Evolutionary conservation across 1,139 yeast genomes (phyloP), one percentile per base, ranked within the genome.

Genomic region (Debaryomyces coudertii): DNA sequence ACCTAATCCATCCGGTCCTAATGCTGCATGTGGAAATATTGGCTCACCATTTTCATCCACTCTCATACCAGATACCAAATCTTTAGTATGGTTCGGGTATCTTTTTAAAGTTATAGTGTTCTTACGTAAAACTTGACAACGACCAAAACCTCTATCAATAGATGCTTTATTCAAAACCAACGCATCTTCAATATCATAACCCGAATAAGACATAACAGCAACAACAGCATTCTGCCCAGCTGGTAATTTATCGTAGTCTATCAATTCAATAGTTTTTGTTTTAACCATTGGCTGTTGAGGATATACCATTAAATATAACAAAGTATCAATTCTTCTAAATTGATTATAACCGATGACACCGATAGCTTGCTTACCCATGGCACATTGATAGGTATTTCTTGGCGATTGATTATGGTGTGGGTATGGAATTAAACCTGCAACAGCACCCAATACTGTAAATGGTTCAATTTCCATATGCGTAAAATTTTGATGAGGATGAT

Each of bases 211-310:
- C 99, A 93, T 95, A 31, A 93, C 99, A 0, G 99, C 99, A 50
- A 93, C 99, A 1, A 96, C 89, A 7, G 99, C 99, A 65, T 93
- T 93, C 68, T 93, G 99, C 4, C 99, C 99, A 3, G 99, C 99
- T 4, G 99, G 99, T 40, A 93, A 76, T 65, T 93, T 92, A 68
- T 95, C 99, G 62, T 92, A 93, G 52, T 92, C 90, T 52, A 95
- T 93, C 51, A 93, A 76, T 69, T 95, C 99, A 55, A 93, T 93
- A 1, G 99, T 95, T 65, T 92, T 89, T 5, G 98, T 90, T 69
- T 93, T 93, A 27, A 95, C 99, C 97, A 93, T 89, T 1, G 99
- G 99, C 63, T 92, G 97, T 68, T 93, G 98, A 7, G 99, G 99
- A 63, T 95, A 93, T 14, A 92, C 97, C 97, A 93, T 89, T 56